These are phyloP conservation scores for Kodamaea hsintzibuensis DNA, from an alignment of 805 yeast species.

Conservation along the genomic window DNA sequence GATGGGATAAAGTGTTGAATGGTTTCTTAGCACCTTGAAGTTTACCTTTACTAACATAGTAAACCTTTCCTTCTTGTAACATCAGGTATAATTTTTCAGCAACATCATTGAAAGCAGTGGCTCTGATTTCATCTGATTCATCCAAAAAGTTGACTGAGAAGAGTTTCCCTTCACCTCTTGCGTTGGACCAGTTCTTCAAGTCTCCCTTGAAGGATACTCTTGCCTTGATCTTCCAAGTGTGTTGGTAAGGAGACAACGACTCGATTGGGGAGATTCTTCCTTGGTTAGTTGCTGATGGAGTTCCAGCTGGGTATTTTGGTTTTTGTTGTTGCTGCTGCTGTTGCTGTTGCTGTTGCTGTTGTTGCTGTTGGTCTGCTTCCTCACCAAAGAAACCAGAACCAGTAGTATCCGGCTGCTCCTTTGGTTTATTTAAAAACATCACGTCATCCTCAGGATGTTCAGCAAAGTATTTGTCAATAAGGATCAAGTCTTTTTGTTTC, in stretches of 20 bases:
- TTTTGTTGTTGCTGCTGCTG: slow-evolving; percentile 5
- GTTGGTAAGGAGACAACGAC: slow-evolving; percentile 87
- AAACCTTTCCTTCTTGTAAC: slow-evolving; percentile 86
- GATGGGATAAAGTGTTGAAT: slow-evolving; percentile 80
- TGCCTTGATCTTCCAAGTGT: slow-evolving; percentile 89
- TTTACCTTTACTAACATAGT: slow-evolving; percentile 78
- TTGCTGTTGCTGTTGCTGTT: slow-evolving; percentile 4
- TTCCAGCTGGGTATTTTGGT: slow-evolving; percentile 8
- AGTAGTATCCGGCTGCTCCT: slow-evolving; percentile 5
- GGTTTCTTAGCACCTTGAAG: slow-evolving; percentile 83
- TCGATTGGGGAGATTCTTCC: slow-evolving; percentile 70
- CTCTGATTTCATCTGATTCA: slow-evolving; percentile 94
- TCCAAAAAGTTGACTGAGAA: slow-evolving; percentile 87
- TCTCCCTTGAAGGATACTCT: slow-evolving; percentile 88
- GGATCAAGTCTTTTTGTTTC: slow-evolving; percentile 35
- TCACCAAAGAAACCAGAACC: slow-evolving; percentile 12
- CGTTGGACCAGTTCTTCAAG: slow-evolving; percentile 83
- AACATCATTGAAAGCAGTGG: slow-evolving; percentile 87
- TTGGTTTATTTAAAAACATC: slow-evolving; percentile 16
- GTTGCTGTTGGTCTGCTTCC: slow-evolving; percentile 10
- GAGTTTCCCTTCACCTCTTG: slow-evolving; percentile 84
- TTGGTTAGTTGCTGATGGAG: slow-evolving; percentile 11
- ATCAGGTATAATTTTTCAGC: slow-evolving; percentile 77
- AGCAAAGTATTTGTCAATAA: slow-evolving; percentile 58
- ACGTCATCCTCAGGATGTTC: slow-evolving; percentile 58